Percentiles rank a stretch among this genome's conserved stretches.
phyloP scores from a whole-genome alignment of 306 rosid genomes.

The Glycine latifolia region DNA sequence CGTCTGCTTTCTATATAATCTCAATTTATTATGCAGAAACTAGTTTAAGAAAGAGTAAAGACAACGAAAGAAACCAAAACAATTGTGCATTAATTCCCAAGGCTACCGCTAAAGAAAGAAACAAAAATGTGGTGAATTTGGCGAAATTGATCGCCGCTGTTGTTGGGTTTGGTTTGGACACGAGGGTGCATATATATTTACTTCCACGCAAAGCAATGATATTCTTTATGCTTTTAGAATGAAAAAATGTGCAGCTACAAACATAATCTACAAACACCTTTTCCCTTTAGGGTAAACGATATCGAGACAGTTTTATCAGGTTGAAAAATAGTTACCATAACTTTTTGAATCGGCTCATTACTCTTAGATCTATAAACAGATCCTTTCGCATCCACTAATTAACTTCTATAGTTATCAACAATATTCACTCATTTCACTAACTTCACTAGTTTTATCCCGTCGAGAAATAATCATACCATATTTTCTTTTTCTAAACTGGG shows the following conservation, averaged over 20 bases:
- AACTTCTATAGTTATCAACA: not conserved
- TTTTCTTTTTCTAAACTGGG: not conserved
- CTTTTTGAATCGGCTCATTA: not conserved
- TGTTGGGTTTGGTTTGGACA: not conserved
- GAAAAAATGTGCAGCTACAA: too few species aligned
- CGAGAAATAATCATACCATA: not conserved
- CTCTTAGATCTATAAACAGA: not conserved
- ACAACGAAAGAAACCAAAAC: not conserved
- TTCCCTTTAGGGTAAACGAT: too few species aligned
- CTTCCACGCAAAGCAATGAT: conserved; percentile 38
- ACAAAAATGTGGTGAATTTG: not conserved
- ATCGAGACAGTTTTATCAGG: too few species aligned
- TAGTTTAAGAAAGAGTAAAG: not conserved
- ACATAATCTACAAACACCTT: too few species aligned
- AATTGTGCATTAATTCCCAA: not conserved
- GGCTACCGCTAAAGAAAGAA: not conserved
- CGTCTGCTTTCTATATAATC: not conserved
- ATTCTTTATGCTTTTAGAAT: not conserved
- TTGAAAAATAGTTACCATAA: not conserved
- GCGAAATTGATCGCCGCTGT: not conserved
- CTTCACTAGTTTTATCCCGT: not conserved
- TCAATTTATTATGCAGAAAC: not conserved
- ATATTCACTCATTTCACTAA: not conserved
- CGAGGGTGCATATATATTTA: conserved; percentile 17
- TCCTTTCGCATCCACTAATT: not conserved